These are phyloP conservation scores for Boeremia exigua DNA, from an alignment of 2,329 filamentous ascomycete species.

Conservation along the genomic window DNA sequence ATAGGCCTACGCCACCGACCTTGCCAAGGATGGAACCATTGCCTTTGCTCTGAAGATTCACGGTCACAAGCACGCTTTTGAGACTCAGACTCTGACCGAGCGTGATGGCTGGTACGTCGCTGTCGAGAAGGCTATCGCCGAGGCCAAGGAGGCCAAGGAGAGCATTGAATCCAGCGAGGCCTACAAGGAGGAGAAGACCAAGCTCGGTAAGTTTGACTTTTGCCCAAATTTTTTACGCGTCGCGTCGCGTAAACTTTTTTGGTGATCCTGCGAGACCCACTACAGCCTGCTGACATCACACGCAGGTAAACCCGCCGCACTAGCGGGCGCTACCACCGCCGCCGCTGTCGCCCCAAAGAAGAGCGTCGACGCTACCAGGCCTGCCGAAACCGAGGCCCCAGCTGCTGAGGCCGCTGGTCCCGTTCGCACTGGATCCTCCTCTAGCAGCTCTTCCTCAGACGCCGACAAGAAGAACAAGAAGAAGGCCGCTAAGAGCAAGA, in stretches of 20 bases:
- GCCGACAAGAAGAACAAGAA: constrained; percentile 55
- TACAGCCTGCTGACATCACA: constrained; percentile 45
- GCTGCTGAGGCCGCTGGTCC: constrained; percentile 31
- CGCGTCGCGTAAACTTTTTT: constrained; percentile 22
- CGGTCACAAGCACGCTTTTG: constrained; percentile 93
- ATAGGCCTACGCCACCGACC: constrained; percentile 71
- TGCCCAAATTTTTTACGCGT: constrained; percentile 20
- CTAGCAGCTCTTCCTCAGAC: constrained; percentile 52
- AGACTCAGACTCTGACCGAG: constrained; percentile 64
- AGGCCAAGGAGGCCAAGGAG: constrained; percentile 77
- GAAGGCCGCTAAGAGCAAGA: constrained; percentile 60
- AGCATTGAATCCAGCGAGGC: constrained; percentile 77
- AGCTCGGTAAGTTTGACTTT: constrained; percentile 60
- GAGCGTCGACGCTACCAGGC: constrained; percentile 54
- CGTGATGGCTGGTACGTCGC: constrained; percentile 89
- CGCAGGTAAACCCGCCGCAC: constrained; percentile 49
- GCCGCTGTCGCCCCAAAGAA: constrained; percentile 53
- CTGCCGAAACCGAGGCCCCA: constrained; percentile 40
- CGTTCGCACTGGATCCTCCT: constrained; percentile 48
- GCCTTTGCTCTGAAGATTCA: constrained; percentile 87
- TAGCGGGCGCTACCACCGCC: constrained; percentile 50
- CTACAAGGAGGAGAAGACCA: constrained; percentile 87
- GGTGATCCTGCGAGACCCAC: constrained; percentile 42
- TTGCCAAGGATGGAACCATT: constrained; percentile 74
- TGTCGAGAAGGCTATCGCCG: constrained; percentile 67